A percentile compares a stretch with the other conserved stretches of the same genome.
These are phyloP conservation scores for Podospora tetraspora DNA, from an alignment of 495 filamentous ascomycete genomes.

Conservation along the genomic window DNA sequence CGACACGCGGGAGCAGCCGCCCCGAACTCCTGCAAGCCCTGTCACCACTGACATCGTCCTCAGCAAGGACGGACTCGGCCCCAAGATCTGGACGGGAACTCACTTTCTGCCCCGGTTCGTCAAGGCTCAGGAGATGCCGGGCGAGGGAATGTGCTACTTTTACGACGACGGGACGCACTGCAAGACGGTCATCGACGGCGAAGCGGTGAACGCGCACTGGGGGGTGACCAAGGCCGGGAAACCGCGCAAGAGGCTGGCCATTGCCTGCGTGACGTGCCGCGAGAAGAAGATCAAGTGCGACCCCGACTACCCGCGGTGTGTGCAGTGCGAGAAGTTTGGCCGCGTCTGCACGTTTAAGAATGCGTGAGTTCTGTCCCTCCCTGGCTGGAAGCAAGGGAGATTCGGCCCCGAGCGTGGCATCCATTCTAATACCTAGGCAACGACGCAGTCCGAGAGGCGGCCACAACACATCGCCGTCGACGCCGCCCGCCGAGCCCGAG, in stretches of 20 bases:
- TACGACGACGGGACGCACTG: constrained; percentile 84
- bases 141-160: constrained; percentile 78
- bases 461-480: constrained; percentile 48
- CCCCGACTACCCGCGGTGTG: constrained; percentile 75
- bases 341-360: constrained; percentile 80
- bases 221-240: constrained; percentile 90
- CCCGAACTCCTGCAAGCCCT: constrained; percentile 35
- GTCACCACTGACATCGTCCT: constrained; percentile 39
- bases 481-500: constrained; percentile 46
- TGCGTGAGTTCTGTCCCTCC: constrained; percentile 59
- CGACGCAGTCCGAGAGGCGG: constrained; percentile 47
- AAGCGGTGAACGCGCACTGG: constrained; percentile 86
- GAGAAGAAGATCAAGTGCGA: constrained; percentile 98
- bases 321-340: constrained; percentile 86
- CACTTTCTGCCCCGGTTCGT: constrained; percentile 57
- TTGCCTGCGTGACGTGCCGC: constrained; percentile 83
- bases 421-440: constrained; percentile 15
- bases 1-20: constrained; percentile 23
- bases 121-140: constrained; percentile 57
- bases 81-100: constrained; percentile 57
- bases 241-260: constrained; percentile 80
- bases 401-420: neutral
- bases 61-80: constrained; percentile 50
- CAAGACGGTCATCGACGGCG: constrained; percentile 77
- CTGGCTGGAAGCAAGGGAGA: neutral